A percentile compares a stretch with the other conserved stretches of the same genome.
Evolutionary conservation across 2,329 filamentous ascomycete species (phyloP).

Genomic region (Exophiala viscosa): DNA sequence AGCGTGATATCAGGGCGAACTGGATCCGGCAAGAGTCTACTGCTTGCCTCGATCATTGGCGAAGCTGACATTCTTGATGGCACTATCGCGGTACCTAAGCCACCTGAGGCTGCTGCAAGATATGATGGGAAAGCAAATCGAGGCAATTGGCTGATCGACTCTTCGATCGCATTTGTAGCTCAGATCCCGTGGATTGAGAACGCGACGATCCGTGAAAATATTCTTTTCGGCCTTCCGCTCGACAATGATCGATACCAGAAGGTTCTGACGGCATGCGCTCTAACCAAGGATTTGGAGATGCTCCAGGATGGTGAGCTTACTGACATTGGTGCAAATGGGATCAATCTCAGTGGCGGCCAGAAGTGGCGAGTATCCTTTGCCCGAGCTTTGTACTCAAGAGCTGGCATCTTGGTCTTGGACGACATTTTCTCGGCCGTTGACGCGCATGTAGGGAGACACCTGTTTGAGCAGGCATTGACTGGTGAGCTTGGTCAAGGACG

Average conservation of each 20-base stretch:
- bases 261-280: slow-evolving; percentile 67
- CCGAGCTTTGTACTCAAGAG: slow-evolving; percentile 73
- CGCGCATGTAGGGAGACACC: slow-evolving; percentile 73
- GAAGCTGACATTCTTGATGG: slow-evolving; percentile 69
- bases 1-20: slow-evolving; percentile 75
- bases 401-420: slow-evolving; percentile 72
- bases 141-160: slow-evolving; percentile 65
- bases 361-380: slow-evolving; percentile 79
- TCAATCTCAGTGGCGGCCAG: slow-evolving; percentile 80
- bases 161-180: slow-evolving; percentile 68
- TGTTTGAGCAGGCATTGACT: slow-evolving; percentile 71
- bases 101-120: slow-evolving; percentile 52
- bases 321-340: slow-evolving; percentile 78
- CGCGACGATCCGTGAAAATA: slow-evolving; percentile 72
- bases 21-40: slow-evolving; percentile 71
- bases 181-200: slow-evolving; percentile 87
- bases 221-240: slow-evolving; percentile 70
- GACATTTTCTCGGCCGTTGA: slow-evolving; percentile 82
- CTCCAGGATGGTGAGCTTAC: slow-evolving; percentile 73
- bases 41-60: slow-evolving; percentile 70
- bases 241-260: slow-evolving; percentile 66
- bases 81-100: slow-evolving; percentile 50
- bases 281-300: slow-evolving; percentile 73
- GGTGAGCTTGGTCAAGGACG: slow-evolving; percentile 66
- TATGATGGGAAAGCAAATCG: slow-evolving; percentile 59